phyloP scores from a whole-genome alignment of 495 filamentous ascomycete species.

The Neurospora tetrasperma region DNA sequence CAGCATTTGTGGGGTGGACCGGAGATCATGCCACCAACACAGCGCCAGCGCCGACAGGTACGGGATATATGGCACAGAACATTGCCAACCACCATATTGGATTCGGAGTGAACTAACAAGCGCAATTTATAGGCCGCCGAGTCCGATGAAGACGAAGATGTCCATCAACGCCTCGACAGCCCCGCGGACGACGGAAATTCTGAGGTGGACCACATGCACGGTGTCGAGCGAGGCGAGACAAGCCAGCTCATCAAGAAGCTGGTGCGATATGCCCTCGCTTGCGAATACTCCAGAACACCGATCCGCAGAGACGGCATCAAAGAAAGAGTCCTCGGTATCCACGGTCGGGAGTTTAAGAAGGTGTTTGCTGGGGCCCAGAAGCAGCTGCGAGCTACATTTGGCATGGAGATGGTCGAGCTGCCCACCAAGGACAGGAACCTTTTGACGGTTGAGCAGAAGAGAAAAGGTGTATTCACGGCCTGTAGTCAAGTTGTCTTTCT shows the following conservation, averaged over 20 bases:
- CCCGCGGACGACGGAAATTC: conserved; percentile 19
- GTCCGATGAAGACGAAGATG: conserved; percentile 19
- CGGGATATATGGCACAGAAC: not conserved
- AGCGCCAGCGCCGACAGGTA: conserved; percentile 2
- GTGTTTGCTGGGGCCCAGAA: conserved; percentile 61
- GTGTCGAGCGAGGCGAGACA: conserved; percentile 24
- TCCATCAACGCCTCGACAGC: conserved; percentile 4
- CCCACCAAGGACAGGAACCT: conserved; percentile 81
- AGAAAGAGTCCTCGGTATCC: conserved; percentile 52
- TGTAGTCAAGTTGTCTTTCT: not conserved
- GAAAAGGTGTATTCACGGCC: conserved; percentile 22
- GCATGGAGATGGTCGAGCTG: conserved; percentile 79
- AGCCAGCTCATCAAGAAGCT: conserved; percentile 73
- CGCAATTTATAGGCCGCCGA: conserved; percentile 2
- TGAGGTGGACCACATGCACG: conserved; percentile 31
- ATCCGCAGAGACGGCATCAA: conserved; percentile 71
- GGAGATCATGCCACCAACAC: conserved; percentile 4
- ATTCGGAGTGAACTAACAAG: not conserved
- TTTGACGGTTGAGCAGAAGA: conserved; percentile 64
- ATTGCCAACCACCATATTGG: not conserved
- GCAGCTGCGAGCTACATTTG: conserved; percentile 55
- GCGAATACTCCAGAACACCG: conserved; percentile 72
- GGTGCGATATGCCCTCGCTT: conserved; percentile 78
- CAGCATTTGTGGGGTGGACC: not conserved
- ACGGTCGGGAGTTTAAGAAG: conserved; percentile 52